phyloP scores from a whole-genome alignment of 352 stramenopile genomes.

The Phytophthora vignae region DNA sequence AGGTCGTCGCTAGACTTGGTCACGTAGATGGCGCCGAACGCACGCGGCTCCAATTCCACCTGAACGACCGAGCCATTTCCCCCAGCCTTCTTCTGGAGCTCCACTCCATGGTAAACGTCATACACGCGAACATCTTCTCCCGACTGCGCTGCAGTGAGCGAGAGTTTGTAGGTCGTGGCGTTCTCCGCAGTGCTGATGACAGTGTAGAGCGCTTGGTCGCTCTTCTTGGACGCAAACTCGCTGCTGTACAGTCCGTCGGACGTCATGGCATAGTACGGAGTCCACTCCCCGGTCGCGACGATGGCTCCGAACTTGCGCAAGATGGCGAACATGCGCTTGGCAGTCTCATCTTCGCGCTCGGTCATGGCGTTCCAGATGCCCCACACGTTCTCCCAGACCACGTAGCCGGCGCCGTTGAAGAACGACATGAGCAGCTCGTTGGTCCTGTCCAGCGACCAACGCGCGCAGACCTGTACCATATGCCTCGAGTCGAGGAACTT shows the following conservation, averaged over 20 bases:
- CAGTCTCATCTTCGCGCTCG: slow-evolving; percentile 65
- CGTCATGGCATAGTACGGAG: slow-evolving; percentile 59
- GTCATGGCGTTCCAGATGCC: slow-evolving; percentile 89
- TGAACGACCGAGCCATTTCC: slow-evolving; percentile 18
- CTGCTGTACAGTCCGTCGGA: slow-evolving; percentile 51
- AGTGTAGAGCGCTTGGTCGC: slow-evolving; percentile 58
- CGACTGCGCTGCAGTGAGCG: slow-evolving; percentile 36
- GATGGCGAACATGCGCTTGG: slow-evolving; percentile 71
- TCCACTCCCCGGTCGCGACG: slow-evolving; percentile 56
- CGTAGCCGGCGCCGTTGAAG: slow-evolving; percentile 89
- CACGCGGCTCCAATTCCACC: slow-evolving; percentile 60
- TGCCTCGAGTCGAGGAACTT: slow-evolving; percentile 86
- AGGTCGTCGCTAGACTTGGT: slow-evolving; percentile 36
- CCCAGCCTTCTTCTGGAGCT: slow-evolving; percentile 36
- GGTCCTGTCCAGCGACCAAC: slow-evolving; percentile 81
- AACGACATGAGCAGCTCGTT: slow-evolving; percentile 75
- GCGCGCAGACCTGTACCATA: slow-evolving; percentile 85
- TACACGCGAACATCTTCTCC: slow-evolving; percentile 44
- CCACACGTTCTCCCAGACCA: slow-evolving; percentile 92
- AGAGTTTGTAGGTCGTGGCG: slow-evolving; percentile 39
- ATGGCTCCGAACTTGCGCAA: slow-evolving; percentile 64
- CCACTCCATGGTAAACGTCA: slow-evolving; percentile 70
- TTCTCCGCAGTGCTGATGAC: slow-evolving; percentile 60
- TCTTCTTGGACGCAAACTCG: slow-evolving; percentile 47
- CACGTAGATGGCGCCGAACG: slow-evolving; percentile 68